These are phyloP conservation scores for Crinitomyces ghanaensis DNA, from an alignment of 805 yeast genomes.

Conservation along the genomic window DNA sequence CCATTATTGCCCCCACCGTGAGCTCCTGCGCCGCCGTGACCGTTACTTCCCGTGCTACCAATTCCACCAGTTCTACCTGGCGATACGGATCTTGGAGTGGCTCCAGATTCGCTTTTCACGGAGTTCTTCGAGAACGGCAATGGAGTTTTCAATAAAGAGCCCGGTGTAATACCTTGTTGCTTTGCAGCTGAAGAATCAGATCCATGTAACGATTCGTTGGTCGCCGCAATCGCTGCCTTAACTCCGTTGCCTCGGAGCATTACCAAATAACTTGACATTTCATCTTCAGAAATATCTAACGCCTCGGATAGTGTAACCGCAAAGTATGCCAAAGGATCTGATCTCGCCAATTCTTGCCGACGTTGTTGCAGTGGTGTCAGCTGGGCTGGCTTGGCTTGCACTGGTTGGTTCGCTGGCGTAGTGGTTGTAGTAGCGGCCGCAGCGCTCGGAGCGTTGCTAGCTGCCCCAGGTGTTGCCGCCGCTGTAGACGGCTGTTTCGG, in stretches of 20 bases:
- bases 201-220: not conserved
- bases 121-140: constrained; percentile 13
- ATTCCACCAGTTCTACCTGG: not conserved
- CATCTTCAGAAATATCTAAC: constrained; percentile 24
- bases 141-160: constrained; percentile 15
- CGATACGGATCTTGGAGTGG: not conserved
- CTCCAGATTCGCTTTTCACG: constrained; percentile 2
- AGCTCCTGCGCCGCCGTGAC: constrained; percentile 3
- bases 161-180: constrained; percentile 14
- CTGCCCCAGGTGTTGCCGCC: constrained; percentile 2
- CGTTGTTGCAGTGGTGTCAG: constrained; percentile 12
- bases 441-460: too few species aligned
- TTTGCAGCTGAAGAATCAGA: constrained; percentile 1
- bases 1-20: not conserved
- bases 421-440: not conserved
- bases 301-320: constrained; percentile 25
- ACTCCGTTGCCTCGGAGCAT: constrained; percentile 4
- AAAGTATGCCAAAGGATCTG: constrained; percentile 24
- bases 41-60: constrained; percentile 1
- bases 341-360: constrained; percentile 20
- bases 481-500: not conserved
- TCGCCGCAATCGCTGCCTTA: not conserved
- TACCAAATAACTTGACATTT: constrained; percentile 12
- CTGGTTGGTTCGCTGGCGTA: constrained; percentile 15
- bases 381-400: constrained; percentile 12